These are phyloP conservation scores for Craspedostauros australis DNA, from an alignment of 108 stramenopile genomes.

Conservation along the genomic window DNA sequence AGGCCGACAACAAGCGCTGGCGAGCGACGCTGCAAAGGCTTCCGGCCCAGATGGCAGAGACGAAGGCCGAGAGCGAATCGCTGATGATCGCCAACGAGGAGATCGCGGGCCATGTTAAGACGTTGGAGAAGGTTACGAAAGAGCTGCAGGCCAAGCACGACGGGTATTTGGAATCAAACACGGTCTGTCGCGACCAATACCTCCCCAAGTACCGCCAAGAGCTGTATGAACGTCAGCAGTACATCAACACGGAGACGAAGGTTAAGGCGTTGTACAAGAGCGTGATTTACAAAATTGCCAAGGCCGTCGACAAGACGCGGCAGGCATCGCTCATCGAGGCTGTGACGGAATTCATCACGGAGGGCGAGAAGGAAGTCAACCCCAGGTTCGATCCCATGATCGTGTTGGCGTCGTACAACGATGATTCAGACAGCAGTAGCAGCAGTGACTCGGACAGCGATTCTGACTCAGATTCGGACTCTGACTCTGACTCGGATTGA, in stretches of 20 bases:
- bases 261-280: conserved; percentile 15
- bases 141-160: conserved; percentile 21
- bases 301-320: conserved; percentile 3
- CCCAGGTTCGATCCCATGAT: conserved; percentile 21
- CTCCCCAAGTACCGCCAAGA: conserved; percentile 22
- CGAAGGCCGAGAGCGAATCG: conserved; percentile 1
- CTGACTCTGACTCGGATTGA: neutral
- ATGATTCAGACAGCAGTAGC: neutral
- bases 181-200: conserved; percentile 14
- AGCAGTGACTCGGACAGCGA: neutral
- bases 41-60: conserved; percentile 16
- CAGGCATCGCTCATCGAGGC: conserved; percentile 1
- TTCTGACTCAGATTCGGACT: neutral
- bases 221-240: conserved; percentile 7
- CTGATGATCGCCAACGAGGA: conserved; percentile 12
- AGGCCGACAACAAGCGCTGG: conserved; percentile 12
- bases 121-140: conserved; percentile 5
- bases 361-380: conserved; percentile 14
- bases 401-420: too few species aligned
- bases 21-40: conserved; percentile 4
- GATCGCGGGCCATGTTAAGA: conserved; percentile 9
- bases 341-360: conserved; percentile 10
- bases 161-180: conserved; percentile 4
- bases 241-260: conserved; percentile 9
- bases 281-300: conserved; percentile 8